phyloP scores from a whole-genome alignment of 2,329 filamentous ascomycete species.

The Pseudopithomyces maydicus region DNA sequence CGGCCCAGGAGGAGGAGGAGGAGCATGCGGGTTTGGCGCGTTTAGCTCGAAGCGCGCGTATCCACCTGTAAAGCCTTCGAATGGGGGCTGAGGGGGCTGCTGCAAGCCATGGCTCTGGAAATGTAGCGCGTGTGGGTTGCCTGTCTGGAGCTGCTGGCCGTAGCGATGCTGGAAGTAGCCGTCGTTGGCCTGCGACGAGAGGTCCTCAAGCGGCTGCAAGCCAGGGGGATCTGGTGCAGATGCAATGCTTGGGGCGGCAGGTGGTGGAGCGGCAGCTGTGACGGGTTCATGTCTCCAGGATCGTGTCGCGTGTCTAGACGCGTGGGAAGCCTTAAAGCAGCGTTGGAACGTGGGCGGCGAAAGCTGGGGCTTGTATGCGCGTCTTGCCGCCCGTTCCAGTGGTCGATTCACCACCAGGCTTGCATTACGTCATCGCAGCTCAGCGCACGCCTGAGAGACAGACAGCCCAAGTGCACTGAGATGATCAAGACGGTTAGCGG shows the following conservation, averaged over 20 bases:
- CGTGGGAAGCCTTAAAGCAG: conserved; percentile 15
- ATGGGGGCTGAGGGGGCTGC: conserved; percentile 23
- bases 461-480: too few species aligned
- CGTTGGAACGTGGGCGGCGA: conserved; percentile 8
- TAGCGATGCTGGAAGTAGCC: conserved; percentile 30
- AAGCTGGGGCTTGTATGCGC: conserved; percentile 7
- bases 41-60: conserved; percentile 33
- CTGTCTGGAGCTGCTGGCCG: conserved; percentile 9
- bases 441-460: too few species aligned
- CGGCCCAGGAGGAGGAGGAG: too few species aligned
- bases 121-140: conserved; percentile 27
- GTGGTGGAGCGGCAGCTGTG: conserved; percentile 16
- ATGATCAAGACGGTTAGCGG: background rate
- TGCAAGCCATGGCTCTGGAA: conserved; percentile 43
- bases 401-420: background rate
- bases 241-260: conserved; percentile 17
- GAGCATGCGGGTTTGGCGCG: conserved; percentile 14
- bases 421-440: background rate
- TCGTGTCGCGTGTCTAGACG: conserved; percentile 4
- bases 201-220: conserved; percentile 49
- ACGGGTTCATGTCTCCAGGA: conserved; percentile 13
- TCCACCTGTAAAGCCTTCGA: conserved; percentile 25
- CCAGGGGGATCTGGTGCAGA: conserved; percentile 38
- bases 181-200: conserved; percentile 33
- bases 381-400: background rate